These are phyloP conservation scores for Bryopsis sp. DNA, from an alignment of 139 green algal genomes.

Conservation along the genomic window DNA sequence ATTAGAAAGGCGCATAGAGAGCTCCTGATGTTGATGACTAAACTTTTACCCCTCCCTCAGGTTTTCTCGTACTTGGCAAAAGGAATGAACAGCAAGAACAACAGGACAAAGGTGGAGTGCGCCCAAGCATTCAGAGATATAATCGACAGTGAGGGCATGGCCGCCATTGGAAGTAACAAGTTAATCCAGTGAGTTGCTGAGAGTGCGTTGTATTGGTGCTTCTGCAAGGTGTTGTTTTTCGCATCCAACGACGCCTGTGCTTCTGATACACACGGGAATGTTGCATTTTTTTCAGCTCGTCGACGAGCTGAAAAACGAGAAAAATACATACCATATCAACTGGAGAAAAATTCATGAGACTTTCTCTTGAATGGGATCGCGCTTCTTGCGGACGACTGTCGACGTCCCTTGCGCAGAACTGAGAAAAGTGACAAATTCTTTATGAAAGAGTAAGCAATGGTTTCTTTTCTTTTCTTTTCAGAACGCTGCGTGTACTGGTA, in stretches of 20 bases:
- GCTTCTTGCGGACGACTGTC: no score
- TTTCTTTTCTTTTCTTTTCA: conserved; percentile 1
- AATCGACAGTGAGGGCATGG: conserved; percentile 48
- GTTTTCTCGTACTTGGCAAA: conserved; percentile 39
- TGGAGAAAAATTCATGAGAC: no score
- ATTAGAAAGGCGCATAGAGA: conserved; percentile 57
- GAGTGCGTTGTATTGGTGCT: no score
- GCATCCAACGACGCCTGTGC: not conserved
- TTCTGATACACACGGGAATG: no score
- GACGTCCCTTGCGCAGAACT: no score
- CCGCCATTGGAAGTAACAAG: not conserved
- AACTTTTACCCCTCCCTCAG: conserved; percentile 39
- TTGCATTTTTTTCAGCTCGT: no score
- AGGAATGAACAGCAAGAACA: conserved; percentile 82
- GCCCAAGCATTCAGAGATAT: conserved; percentile 65
- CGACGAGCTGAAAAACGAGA: no score
- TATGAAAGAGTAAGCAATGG: no score
- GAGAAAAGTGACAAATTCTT: no score
- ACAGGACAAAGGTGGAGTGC: conserved; percentile 76
- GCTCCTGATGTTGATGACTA: conserved; percentile 50
- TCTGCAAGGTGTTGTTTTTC: no score
- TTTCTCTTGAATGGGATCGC: no score
- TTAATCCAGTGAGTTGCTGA: conserved; percentile 5
- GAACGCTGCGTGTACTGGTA: conserved; percentile 34
- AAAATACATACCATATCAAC: no score